Conservation (phyloP, 1,284 basidiomycete species). For the Heterobasidion annosum region DNA sequence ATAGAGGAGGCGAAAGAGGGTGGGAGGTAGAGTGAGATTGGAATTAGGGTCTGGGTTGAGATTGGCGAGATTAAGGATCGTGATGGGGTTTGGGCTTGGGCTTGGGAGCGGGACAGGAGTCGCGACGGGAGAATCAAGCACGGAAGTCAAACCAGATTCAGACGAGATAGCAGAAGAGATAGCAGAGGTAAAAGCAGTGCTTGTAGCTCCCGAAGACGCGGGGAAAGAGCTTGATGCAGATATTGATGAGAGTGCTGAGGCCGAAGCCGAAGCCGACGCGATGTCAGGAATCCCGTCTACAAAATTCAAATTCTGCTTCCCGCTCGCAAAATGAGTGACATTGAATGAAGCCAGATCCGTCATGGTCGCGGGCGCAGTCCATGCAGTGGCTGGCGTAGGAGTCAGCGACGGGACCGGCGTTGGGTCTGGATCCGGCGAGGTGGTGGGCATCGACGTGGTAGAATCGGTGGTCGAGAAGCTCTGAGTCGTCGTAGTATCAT, state of each 20-base stretch:
- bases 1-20: conserved; percentile 48
- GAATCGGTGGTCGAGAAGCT: not conserved
- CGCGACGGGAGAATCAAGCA: not conserved
- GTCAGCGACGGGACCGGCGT: not conserved
- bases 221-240: not conserved
- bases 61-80: conserved; percentile 7
- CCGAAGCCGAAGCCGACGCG: conserved; percentile 13
- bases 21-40: conserved; percentile 7
- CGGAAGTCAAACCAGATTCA: not conserved
- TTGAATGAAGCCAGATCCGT: conserved; percentile 53
- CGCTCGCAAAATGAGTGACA: conserved; percentile 45
- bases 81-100: conserved; percentile 13
- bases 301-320: conserved; percentile 48
- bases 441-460: not conserved
- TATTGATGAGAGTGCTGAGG: not conserved
- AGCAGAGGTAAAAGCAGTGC: not conserved
- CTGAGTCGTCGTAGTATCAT: no score
- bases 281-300: conserved; percentile 36
- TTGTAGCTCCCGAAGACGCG: not conserved
- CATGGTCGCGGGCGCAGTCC: conserved; percentile 45
- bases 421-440: not conserved
- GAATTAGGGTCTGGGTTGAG: not conserved
- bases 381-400: conserved; percentile 17
- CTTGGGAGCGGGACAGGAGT: not conserved
- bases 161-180: not conserved